These are phyloP conservation scores for Cardiosporidium cionae DNA, from an alignment of 169 alveolate genomes.

Conservation along the genomic window DNA sequence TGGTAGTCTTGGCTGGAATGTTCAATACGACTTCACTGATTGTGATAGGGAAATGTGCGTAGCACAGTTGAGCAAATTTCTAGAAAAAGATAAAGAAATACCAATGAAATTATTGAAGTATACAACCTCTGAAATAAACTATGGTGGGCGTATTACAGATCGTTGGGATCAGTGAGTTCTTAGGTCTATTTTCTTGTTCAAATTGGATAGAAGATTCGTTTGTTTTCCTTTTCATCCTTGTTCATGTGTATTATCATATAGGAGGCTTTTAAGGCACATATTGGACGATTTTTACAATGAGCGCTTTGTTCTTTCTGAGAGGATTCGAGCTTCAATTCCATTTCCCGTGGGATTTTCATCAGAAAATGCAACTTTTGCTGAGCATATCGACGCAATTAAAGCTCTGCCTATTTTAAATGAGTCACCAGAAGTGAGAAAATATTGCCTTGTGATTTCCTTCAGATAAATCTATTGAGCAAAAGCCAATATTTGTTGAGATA, in stretches of 20 bases:
- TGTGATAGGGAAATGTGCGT: constrained; percentile 88
- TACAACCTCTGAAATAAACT: constrained; percentile 89
- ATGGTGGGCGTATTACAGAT: constrained; percentile 96
- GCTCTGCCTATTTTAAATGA: no score
- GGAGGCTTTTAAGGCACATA: neutral
- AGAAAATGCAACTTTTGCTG: no score
- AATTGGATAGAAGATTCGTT: no score
- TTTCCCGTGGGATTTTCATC: no score
- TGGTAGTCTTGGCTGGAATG: constrained; percentile 95
- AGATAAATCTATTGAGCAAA: no score
- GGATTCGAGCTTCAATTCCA: neutral
- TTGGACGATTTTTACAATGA: neutral
- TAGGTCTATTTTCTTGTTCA: no score
- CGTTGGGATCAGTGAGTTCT: constrained; percentile 80
- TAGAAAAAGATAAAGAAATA: constrained; percentile 73
- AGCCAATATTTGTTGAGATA: no score
- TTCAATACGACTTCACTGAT: constrained; percentile 87
- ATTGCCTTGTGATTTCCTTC: no score
- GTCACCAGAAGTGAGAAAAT: no score
- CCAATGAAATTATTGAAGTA: constrained; percentile 82
- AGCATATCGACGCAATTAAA: no score
- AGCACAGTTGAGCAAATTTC: constrained; percentile 78
- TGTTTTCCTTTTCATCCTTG: neutral
- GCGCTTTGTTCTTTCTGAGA: neutral
- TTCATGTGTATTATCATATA: neutral